Evolutionary conservation across 257 asterid genomes (phyloP).

Genomic region (Eucommia ulmoides): DNA sequence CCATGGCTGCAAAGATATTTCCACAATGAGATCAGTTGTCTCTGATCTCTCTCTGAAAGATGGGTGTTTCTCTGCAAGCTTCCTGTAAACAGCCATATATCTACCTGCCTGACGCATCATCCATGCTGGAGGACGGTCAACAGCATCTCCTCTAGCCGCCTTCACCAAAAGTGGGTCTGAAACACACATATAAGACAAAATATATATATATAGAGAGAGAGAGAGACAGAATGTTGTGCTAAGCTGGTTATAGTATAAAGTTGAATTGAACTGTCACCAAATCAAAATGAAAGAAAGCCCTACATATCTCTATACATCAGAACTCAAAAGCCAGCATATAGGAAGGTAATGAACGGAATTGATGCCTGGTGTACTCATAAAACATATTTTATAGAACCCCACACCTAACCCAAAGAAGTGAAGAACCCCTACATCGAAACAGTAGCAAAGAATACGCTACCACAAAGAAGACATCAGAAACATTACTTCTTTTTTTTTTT

Average conservation of each 20-base stretch:
- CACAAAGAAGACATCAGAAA: no score
- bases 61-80: slow-evolving; percentile 92
- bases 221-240: slow-evolving; percentile 3
- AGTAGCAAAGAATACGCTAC: no score
- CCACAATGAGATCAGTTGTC: slow-evolving; percentile 97
- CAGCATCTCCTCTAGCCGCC: slow-evolving; percentile 87
- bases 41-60: slow-evolving; percentile 99
- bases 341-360: no score
- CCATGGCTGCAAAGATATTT: slow-evolving; percentile 99
- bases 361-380: no score
- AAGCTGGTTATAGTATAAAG: not conserved
- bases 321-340: not conserved
- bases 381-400: no score
- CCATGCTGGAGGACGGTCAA: slow-evolving; percentile 94
- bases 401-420: no score
- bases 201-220: slow-evolving; percentile 5
- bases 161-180: slow-evolving; percentile 85
- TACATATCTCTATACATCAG: not conserved
- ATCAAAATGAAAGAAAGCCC: not conserved
- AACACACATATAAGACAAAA: no score
- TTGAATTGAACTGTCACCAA: not conserved
- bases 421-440: no score
- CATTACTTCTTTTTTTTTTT: no score
- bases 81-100: slow-evolving; percentile 88
- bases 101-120: slow-evolving; percentile 99